Conservation (phyloP, 176 grass and related monocot genomes). For the Cenchrus fungigraminus region DNA sequence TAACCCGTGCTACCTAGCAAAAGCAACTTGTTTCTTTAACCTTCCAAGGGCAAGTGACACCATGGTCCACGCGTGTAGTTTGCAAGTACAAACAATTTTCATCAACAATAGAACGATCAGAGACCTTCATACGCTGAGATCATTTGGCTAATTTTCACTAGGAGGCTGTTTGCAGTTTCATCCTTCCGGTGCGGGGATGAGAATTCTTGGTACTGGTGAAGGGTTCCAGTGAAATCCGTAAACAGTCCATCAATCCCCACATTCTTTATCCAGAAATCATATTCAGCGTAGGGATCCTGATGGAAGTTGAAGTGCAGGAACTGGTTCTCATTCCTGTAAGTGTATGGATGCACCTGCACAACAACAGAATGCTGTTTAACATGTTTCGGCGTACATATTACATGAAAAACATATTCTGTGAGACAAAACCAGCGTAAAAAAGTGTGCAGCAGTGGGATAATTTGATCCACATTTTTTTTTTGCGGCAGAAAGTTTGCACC, state of each 20-base stretch:
- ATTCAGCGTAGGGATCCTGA: constrained; percentile 83
- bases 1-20: not conserved
- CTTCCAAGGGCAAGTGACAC: not conserved
- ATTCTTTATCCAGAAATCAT: constrained; percentile 79
- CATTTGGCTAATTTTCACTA: constrained; percentile 74
- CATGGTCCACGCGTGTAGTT: not conserved
- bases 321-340: constrained; percentile 89
- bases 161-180: constrained; percentile 55
- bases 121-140: constrained; percentile 58
- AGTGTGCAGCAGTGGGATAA: not conserved
- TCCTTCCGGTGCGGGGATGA: constrained; percentile 45
- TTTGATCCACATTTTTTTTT: not conserved
- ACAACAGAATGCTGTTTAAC: constrained; percentile 12
- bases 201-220: constrained; percentile 78
- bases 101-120: constrained; percentile 34
- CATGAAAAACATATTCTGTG: not conserved
- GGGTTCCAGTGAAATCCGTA: constrained; percentile 86
- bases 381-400: not conserved
- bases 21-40: not conserved
- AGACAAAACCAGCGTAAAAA: not conserved
- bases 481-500: not conserved
- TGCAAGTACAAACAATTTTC: not conserved
- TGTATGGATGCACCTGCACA: constrained; percentile 88
- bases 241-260: constrained; percentile 90
- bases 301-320: constrained; percentile 91